Evolutionary conservation across 1,284 basidiomycete genomes (phyloP), one percentile per base, ranked within the genome.

Genomic region (Hemileia vastatrix): DNA sequence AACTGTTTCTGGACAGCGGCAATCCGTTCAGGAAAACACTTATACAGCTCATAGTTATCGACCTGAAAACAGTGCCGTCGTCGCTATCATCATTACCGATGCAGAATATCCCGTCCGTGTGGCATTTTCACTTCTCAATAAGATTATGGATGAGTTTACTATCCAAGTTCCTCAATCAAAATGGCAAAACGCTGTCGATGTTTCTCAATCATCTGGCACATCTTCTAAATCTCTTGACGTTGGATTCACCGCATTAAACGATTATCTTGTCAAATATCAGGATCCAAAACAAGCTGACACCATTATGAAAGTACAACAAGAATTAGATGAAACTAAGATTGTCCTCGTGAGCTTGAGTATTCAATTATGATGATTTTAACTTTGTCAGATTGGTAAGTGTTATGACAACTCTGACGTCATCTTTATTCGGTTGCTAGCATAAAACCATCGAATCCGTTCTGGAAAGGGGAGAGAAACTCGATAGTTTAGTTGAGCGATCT

Each of bases 251-350:
- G 78, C 88, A 62, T 81, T 91, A 67, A 82, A 84, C 56, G 83
- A 82, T 15, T 97, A 93, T 77, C 78, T 98, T 54, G 80, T 83
- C 75, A 92, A 94, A 78, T 98, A 96, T 78, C 95, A 99, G 79
- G 95, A 99, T 77, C 95, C 95, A 6, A 83, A 86, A 67, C 93
- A 98, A 79, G 95, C 95, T 3, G 95, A 99, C 79, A 87, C 90
- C 18, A 97, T 99, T 73, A 94, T 98, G 93, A 85, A 87, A 71
- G 95, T 99, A 15, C 95, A 99, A 77, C 87, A 92, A 76, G 95
- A 99, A 76, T 78, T 99, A 53, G 95, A 99, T 75, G 95, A 99
- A 80, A 98, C 95, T 6, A 99, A 99, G 86, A 94, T 99, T 69
- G 85, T 98, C 40, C 78, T 96, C 76, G 90, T 92, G 68, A 66